Base-by-base conservation (phyloP, 2,329 filamentous ascomycete genomes). In the Calonectria pteridis region DNA sequence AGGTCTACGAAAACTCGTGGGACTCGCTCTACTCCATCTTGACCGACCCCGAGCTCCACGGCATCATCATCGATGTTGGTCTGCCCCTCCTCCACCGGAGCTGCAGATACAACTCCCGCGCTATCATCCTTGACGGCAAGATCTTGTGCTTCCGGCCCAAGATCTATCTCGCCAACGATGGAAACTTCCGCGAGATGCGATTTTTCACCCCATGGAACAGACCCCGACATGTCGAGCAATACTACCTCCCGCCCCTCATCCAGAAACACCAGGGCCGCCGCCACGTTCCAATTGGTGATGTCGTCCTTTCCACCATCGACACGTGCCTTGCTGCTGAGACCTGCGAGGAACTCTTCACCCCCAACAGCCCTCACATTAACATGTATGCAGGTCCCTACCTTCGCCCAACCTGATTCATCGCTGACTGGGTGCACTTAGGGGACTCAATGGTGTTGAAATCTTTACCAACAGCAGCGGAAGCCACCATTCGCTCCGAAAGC, bases 151-250 rank as follows among this genome's bases (percentile, higher is more conserved):
- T 53, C 29, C 26, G 50, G 14, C 93, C 93, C 0, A 95, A 95
- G 83, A 87, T 94, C 75, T 92, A 49, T 79, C 88, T 95, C 6
- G 93, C 93, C 59, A 93, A 94, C 74, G 92, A 94, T 82, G 93
- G 93, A 11, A 79, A 84, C 55, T 86, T 83, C 70, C 80, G 85
- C n/a, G 85, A 86, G 74, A 81, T 81, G 59, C 82, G 85, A 6
- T 82, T 84, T 71, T 87, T 87, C 71, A 85, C 84, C 4, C 81
- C 85, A 0, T 87, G 86, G 86, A 77, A 75, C 6, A 83, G 82
- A 59, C 82, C 80, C 1, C 76, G 81, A 40, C 78, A 84, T 62
- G 78, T 79, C 0, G 86, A 87, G 72, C 75, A 81, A 13, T 86
- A 84, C 73, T 82, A 86, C 58, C 82, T 87, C 0, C 92, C 92